Evolutionary conservation across 2,329 filamentous ascomycete species (phyloP).

Genomic region (Fusarium concolor): DNA sequence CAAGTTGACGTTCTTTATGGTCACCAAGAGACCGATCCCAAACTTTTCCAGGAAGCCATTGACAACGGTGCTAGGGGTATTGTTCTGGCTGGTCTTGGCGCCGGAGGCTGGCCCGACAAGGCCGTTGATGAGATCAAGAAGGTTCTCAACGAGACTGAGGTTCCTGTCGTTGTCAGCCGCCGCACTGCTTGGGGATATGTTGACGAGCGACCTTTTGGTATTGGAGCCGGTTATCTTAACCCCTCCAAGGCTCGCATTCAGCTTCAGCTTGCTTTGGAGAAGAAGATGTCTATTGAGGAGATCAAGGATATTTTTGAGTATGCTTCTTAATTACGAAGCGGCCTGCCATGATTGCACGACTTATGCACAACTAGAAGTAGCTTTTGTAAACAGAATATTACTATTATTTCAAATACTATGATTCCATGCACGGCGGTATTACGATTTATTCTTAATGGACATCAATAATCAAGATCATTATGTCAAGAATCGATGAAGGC

Average conservation of each 20-base stretch:
- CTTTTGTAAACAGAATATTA: too few relatives aligned
- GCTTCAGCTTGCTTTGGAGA: constrained; percentile 55
- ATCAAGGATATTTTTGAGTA: constrained; percentile 35
- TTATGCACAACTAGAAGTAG: neutral
- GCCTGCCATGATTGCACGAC: neutral
- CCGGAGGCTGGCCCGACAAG: constrained; percentile 59
- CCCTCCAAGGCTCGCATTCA: constrained; percentile 65
- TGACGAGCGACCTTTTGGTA: constrained; percentile 49
- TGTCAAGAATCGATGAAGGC: too few relatives aligned
- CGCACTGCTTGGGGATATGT: constrained; percentile 64
- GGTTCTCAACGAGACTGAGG: constrained; percentile 56
- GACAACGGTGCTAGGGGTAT: constrained; percentile 63
- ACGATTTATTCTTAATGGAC: too few relatives aligned
- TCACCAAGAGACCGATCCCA: constrained; percentile 62
- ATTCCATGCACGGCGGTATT: too few relatives aligned
- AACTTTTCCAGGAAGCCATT: constrained; percentile 59
- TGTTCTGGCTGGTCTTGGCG: constrained; percentile 66
- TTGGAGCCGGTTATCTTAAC: constrained; percentile 63
- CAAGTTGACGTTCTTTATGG: constrained; percentile 67
- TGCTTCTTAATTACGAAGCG: neutral
- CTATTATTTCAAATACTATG: too few relatives aligned
- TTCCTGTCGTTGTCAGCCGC: constrained; percentile 62
- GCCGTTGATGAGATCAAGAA: constrained; percentile 55
- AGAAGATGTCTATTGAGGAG: constrained; percentile 18
- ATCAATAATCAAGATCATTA: too few relatives aligned